Evolutionary conservation across 768 basidiomycete species (phyloP), one percentile per base, ranked within the genome.

Genomic region (Hortiboletus flavorubellus): DNA sequence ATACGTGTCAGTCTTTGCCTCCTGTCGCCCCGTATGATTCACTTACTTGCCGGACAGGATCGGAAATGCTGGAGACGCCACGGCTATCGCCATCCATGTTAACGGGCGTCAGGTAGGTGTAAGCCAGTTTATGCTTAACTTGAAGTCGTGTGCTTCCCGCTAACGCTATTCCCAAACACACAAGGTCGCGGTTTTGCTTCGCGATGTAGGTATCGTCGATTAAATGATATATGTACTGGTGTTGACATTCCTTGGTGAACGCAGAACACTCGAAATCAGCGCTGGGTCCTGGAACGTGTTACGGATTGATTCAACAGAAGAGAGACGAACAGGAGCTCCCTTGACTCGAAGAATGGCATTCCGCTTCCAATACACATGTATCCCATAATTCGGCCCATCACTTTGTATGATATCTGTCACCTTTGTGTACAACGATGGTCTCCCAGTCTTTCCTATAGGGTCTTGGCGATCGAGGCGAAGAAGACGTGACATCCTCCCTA

Each of bases 261-360:
- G 43, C 43, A 52, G 53, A 51, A 46, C 35, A 50, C 39, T 14
- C 34, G 16, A 37, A 31, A 33, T 9, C 57, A 58, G 21, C 53
- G 49, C 14, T 58, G 57, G 57, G 34, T 50, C 8, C 39, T 58
- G 44, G 56, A 58, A 49, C 54, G 44, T 29, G 34, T 51, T 23
- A 11, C 30, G 5, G 31, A 15, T 50, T 31, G 39, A 34, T 12
- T 34, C 35, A 33, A 26, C 31, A 33, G 31, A 33, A 33, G 31
- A 33, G 31, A 11, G 10, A 33, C 31, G 31, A 33, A 33, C 31
- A 11, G 31, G 15, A 15, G 26, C 26, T 26, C 26, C 26, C 35
- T 37, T 37, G 35, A 37, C 35, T 37, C 15, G 14, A 37, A 16
- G 35, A 26, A 26, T 4, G 35, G 14, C 5, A 37, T 15, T 5